Evolutionary conservation across 2,329 filamentous ascomycete genomes (phyloP), one percentile per base, ranked within the genome.

Genomic region (Basipetospora chlamydospora): DNA sequence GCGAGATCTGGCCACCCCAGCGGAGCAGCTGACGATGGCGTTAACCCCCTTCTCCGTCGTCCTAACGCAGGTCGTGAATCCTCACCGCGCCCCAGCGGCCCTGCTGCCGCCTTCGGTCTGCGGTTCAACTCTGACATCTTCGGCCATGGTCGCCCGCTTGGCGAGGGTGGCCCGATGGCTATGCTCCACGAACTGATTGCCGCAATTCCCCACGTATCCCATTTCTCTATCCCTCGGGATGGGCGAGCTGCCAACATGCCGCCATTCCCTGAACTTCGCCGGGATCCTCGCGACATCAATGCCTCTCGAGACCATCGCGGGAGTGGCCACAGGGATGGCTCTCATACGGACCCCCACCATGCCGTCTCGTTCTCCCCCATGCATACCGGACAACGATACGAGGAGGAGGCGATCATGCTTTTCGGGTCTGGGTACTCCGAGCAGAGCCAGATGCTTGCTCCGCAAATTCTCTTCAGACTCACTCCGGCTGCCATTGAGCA

Each of bases 391-490:
- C 67, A 70, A 37, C 78, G 90, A 42, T 98, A 92, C 79, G 74
- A 82, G 50, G 85, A 95, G 50, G 92, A 96, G 55, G 79, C 86
- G 7, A 77, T 80, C 43, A 77, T 98, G 54, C 67, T 96, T 1
- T 96, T 90, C 18, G 58, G 64, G 16, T 66, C 60, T 33, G 70
- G 78, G 33, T 39, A 42, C 36, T 52, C 71, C 3, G 86, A 94
- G 33, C 81, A 81, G 50, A 70, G 77, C 3, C 65, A 71, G 41
- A 72, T 73, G 17, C 35, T 44, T 12, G 37, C 65, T 93, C 12
- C 59, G 78, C 43, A 78, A 73, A 70, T 98, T 18, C 63, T 85
- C 28, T 77, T 73, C 30, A 59, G 76, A 28, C 70, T 98, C 42
- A 77, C 88, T 3, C 90, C 90, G 28, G 77, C 82, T 16, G 87